A percentile compares a stretch with the other conserved stretches of the same genome.
Conservation (phyloP, 768 basidiomycete genomes). For the Saitozyma sp. region DNA sequence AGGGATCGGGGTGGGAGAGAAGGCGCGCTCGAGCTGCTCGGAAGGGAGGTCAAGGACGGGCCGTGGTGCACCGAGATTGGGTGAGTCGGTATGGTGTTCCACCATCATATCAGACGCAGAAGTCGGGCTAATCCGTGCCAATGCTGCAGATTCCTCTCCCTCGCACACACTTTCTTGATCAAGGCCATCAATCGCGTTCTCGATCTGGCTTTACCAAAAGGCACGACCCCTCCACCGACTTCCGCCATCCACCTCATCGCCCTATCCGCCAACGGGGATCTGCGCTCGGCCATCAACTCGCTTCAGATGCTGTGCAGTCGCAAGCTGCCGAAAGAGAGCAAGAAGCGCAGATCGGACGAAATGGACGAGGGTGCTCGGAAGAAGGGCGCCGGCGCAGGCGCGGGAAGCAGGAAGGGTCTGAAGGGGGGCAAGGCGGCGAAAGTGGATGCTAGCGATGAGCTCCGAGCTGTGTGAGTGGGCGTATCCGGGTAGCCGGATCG, state of each 20-base stretch:
- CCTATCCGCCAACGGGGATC: conserved; percentile 81
- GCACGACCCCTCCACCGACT: conserved; percentile 57
- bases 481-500: not conserved
- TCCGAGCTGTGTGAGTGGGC: conserved; percentile 45
- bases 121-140: conserved; percentile 1
- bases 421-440: conserved; percentile 49
- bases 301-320: conserved; percentile 70
- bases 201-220: conserved; percentile 56
- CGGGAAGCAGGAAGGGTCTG: not conserved
- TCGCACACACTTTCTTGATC: conserved; percentile 79
- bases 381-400: not conserved
- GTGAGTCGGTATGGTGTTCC: conserved; percentile 56
- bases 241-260: conserved; percentile 74
- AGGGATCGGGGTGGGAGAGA: conserved; percentile 58
- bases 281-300: conserved; percentile 88
- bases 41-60: conserved; percentile 66
- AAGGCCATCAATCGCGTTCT: conserved; percentile 71
- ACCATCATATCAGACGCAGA: not conserved
- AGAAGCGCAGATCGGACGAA: conserved; percentile 28
- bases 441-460: conserved; percentile 42
- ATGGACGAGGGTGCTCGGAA: conserved; percentile 12
- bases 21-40: conserved; percentile 64
- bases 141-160: conserved; percentile 75
- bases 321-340: conserved; percentile 4
- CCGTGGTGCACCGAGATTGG: conserved; percentile 76